Evolutionary conservation across 495 filamentous ascomycete species (phyloP).

Genomic region (Coniosporium apollinis): DNA sequence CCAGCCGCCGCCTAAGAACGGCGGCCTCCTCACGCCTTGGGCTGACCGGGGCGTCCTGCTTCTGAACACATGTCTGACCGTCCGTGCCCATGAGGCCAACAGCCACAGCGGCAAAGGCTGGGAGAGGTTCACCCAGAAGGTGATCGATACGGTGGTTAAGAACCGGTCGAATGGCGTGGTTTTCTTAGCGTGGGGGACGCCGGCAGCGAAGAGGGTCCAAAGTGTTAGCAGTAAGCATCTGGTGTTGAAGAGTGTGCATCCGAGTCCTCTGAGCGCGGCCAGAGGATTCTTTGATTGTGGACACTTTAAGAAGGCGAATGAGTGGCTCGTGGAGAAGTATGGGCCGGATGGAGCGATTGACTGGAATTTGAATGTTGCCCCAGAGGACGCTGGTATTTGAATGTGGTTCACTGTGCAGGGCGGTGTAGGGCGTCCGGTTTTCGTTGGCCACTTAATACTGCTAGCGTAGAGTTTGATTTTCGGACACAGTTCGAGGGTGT

Average conservation of each 20-base stretch:
- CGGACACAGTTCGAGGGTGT: too few species aligned
- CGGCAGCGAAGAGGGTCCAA: conserved; percentile 55
- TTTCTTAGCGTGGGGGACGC: conserved; percentile 83
- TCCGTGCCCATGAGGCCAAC: conserved; percentile 71
- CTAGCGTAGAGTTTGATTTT: too few species aligned
- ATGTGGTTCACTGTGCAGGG: too few species aligned
- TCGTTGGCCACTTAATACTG: too few species aligned
- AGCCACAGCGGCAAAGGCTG: conserved; percentile 71
- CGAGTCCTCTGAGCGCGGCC: conserved; percentile 69
- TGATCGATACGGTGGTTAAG: conserved; percentile 70
- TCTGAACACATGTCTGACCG: conserved; percentile 85
- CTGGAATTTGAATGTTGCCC: conserved; percentile 52
- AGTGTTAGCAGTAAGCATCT: conserved; percentile 52
- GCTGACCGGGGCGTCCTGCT: conserved; percentile 80
- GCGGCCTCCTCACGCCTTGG: conserved; percentile 79
- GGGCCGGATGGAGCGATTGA: conserved; percentile 66
- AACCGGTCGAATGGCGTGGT: conserved; percentile 65
- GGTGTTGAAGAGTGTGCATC: conserved; percentile 74
- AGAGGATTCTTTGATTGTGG: conserved; percentile 72
- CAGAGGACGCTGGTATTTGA: conserved; percentile 22
- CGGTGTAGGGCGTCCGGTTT: too few species aligned
- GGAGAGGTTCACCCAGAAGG: conserved; percentile 81
- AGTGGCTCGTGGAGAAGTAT: conserved; percentile 67
- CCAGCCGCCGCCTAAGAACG: conserved; percentile 50
- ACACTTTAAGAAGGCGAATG: conserved; percentile 79